A percentile compares a stretch with the other conserved stretches of the same genome.
These are phyloP conservation scores for Leishmania lainsoni DNA, from an alignment of 208 protist genomes.

Conservation along the genomic window DNA sequence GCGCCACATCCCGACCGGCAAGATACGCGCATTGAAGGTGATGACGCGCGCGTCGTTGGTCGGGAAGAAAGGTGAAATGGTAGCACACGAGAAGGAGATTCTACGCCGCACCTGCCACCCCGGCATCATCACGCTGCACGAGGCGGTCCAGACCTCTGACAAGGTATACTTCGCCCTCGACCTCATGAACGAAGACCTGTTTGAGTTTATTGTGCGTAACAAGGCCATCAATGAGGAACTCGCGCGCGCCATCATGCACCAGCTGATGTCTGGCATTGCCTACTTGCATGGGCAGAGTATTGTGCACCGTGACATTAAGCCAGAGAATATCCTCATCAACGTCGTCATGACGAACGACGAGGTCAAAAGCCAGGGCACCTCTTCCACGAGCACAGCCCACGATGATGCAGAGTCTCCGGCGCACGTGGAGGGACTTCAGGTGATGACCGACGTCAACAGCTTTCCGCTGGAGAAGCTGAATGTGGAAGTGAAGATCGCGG, in stretches of 20 bases:
- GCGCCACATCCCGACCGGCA: slow-evolving; percentile 58
- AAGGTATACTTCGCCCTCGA: slow-evolving; percentile 87
- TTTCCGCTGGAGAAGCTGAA: slow-evolving; percentile 45
- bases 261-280: slow-evolving; percentile 62
- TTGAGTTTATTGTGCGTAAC: slow-evolving; percentile 86
- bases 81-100: slow-evolving; percentile 88
- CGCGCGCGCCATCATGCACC: slow-evolving; percentile 68
- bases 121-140: slow-evolving; percentile 83
- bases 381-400: neutral
- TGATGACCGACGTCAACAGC: slow-evolving; percentile 36
- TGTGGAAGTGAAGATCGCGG: slow-evolving; percentile 79
- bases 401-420: slow-evolving; percentile 9
- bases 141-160: slow-evolving; percentile 63
- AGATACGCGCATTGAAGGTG: slow-evolving; percentile 79
- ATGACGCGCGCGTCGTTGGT: slow-evolving; percentile 61
- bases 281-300: slow-evolving; percentile 87
- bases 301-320: slow-evolving; percentile 90
- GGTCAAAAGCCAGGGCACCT: slow-evolving; percentile 1
- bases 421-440: slow-evolving; percentile 5
- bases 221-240: slow-evolving; percentile 69
- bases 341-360: slow-evolving; percentile 27
- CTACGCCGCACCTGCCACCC: slow-evolving; percentile 78
- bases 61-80: slow-evolving; percentile 83
- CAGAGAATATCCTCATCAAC: slow-evolving; percentile 89
- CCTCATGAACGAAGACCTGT: slow-evolving; percentile 84